Conservation (phyloP, 768 basidiomycete species). For the Rhodotorula paludigena region DNA sequence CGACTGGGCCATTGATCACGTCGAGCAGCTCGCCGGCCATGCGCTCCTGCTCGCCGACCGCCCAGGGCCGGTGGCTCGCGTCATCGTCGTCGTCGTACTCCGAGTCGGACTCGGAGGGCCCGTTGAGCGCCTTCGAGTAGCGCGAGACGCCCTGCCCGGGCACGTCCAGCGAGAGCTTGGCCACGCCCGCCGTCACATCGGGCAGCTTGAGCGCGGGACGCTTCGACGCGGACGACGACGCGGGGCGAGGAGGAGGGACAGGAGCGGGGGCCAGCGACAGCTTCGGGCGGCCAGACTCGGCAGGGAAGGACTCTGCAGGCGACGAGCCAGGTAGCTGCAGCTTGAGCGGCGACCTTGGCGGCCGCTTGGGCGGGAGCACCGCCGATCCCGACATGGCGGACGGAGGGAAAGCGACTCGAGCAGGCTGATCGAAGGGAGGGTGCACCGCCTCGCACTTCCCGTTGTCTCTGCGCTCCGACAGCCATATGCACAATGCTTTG, state of each 20-base stretch:
- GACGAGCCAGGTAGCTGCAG: slow-evolving; percentile 22
- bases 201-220: slow-evolving; percentile 29
- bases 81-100: slow-evolving; percentile 31
- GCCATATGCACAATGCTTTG: no score
- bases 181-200: neutral
- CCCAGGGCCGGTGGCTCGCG: slow-evolving; percentile 21
- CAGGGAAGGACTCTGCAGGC: neutral
- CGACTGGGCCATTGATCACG: slow-evolving; percentile 32
- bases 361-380: slow-evolving; percentile 32
- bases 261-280: slow-evolving; percentile 7
- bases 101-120: slow-evolving; percentile 26
- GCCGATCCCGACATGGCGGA: slow-evolving; percentile 21
- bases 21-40: slow-evolving; percentile 35
- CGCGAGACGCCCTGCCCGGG: slow-evolving; percentile 7
- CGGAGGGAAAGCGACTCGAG: neutral
- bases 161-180: slow-evolving; percentile 24
- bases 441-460: neutral
- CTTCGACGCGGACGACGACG: neutral
- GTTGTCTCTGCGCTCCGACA: no score
- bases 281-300: neutral
- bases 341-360: slow-evolving; percentile 22
- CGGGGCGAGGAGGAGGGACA: neutral
- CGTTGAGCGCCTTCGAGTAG: slow-evolving; percentile 28
- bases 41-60: slow-evolving; percentile 27
- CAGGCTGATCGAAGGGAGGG: neutral